Evolutionary conservation across 2,329 filamentous ascomycete genomes (phyloP).

Genomic region (Colletotrichum caudatum): DNA sequence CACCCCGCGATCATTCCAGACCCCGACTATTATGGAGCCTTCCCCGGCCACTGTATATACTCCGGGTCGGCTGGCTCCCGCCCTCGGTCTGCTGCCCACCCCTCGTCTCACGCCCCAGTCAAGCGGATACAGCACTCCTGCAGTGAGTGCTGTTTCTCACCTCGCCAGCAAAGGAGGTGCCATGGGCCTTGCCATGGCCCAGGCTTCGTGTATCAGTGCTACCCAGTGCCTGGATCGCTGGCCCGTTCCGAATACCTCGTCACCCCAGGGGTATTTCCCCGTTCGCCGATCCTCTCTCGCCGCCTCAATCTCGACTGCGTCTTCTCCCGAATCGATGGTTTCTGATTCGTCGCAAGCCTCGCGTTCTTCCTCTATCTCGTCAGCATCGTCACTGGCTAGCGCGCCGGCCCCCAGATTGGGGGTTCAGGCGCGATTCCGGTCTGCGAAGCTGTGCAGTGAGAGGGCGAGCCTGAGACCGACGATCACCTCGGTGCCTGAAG

Average conservation of each 20-base stretch:
- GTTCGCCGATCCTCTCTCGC: slow-evolving; percentile 72
- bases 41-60: slow-evolving; percentile 57
- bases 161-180: slow-evolving; percentile 64
- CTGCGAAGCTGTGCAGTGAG: slow-evolving; percentile 69
- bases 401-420: slow-evolving; percentile 70
- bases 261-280: slow-evolving; percentile 63
- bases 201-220: slow-evolving; percentile 60
- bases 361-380: slow-evolving; percentile 74
- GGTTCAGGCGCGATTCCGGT: slow-evolving; percentile 73
- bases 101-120: slow-evolving; percentile 69
- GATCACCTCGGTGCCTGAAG: slow-evolving; percentile 69
- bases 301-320: slow-evolving; percentile 71
- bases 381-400: slow-evolving; percentile 70
- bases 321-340: slow-evolving; percentile 76
- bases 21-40: slow-evolving; percentile 65
- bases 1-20: slow-evolving; percentile 55
- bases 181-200: slow-evolving; percentile 71
- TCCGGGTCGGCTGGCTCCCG: slow-evolving; percentile 62
- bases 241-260: slow-evolving; percentile 61
- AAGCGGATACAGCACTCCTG: slow-evolving; percentile 70
- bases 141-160: slow-evolving; percentile 65
- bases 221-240: slow-evolving; percentile 67
- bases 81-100: slow-evolving; percentile 68
- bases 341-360: slow-evolving; percentile 72
- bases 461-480: slow-evolving; percentile 64